These are phyloP conservation scores for Fusarium verticillioides DNA, from an alignment of 2,329 filamentous ascomycete species.

Conservation along the genomic window DNA sequence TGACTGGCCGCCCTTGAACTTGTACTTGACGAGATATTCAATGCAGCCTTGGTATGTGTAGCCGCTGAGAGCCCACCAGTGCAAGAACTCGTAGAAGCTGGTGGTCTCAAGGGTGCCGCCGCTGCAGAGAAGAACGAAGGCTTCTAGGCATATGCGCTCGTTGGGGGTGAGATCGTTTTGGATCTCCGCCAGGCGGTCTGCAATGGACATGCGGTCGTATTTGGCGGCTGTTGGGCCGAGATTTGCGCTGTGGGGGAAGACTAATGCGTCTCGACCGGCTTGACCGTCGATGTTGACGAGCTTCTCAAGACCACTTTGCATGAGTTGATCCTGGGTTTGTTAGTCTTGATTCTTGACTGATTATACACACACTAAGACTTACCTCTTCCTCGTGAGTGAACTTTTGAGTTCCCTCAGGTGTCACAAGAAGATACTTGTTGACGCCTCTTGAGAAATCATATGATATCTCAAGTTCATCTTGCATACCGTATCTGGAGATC, in stretches of 20 bases:
- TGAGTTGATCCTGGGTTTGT: slow-evolving; percentile 41
- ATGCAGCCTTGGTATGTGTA: slow-evolving; percentile 55
- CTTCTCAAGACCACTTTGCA: slow-evolving; percentile 52
- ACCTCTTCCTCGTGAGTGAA: slow-evolving; percentile 58
- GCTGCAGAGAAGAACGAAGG: slow-evolving; percentile 56
- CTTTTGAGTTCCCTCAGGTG: slow-evolving; percentile 41
- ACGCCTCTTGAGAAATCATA: slow-evolving; percentile 55
- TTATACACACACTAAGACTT: fast-evolving
- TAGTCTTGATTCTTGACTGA: fast-evolving
- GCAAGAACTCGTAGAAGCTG: slow-evolving; percentile 59
- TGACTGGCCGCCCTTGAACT: slow-evolving; percentile 57
- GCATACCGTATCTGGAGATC: slow-evolving; percentile 58
- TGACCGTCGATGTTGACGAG: slow-evolving; percentile 59
- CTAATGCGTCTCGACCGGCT: slow-evolving; percentile 50
- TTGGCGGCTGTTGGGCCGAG: slow-evolving; percentile 48
- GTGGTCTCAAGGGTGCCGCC: slow-evolving; percentile 56
- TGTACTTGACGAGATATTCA: slow-evolving; percentile 54
- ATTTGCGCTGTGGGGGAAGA: slow-evolving; percentile 53
- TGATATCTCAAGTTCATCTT: slow-evolving; percentile 51
- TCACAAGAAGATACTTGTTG: slow-evolving; percentile 55
- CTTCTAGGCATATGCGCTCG: slow-evolving; percentile 54
- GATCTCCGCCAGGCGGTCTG: slow-evolving; percentile 56
- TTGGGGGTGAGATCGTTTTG: slow-evolving; percentile 51
- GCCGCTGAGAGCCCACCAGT: slow-evolving; percentile 59
- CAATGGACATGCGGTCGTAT: slow-evolving; percentile 54